Evolutionary conservation across 2,329 filamentous ascomycete genomes (phyloP).

Genomic region (Botrytis medusae): DNA sequence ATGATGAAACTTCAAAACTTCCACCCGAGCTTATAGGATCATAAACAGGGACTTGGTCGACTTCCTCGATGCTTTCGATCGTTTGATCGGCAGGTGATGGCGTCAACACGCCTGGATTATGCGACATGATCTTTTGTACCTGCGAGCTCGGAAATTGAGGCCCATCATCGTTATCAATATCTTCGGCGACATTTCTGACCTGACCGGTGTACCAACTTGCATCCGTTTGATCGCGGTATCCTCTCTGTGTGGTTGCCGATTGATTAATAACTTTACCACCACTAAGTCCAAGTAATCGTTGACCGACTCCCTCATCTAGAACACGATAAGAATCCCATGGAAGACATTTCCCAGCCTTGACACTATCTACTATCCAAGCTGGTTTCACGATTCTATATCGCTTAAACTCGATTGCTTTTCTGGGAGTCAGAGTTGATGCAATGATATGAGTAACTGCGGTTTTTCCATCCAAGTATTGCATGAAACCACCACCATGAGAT

Average conservation of each 20-base stretch:
- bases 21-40: slow-evolving; percentile 29
- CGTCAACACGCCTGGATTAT: slow-evolving; percentile 23
- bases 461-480: slow-evolving; percentile 94
- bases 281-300: slow-evolving; percentile 69
- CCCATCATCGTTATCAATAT: slow-evolving; percentile 47
- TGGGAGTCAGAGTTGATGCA: slow-evolving; percentile 83
- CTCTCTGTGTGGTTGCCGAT: slow-evolving; percentile 55
- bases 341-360: slow-evolving; percentile 75
- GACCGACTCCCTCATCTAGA: slow-evolving; percentile 77
- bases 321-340: slow-evolving; percentile 86
- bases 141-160: slow-evolving; percentile 36
- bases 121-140: slow-evolving; percentile 19
- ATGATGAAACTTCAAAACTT: slow-evolving; percentile 39
- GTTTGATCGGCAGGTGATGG: slow-evolving; percentile 15
- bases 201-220: slow-evolving; percentile 81
- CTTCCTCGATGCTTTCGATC: slow-evolving; percentile 19
- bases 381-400: slow-evolving; percentile 92
- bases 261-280: slow-evolving; percentile 67
- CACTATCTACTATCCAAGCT: slow-evolving; percentile 89
- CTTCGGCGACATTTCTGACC: slow-evolving; percentile 49
- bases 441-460: slow-evolving; percentile 96
- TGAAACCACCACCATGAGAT: slow-evolving; percentile 87
- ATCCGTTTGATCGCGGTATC: slow-evolving; percentile 80
- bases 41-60: slow-evolving; percentile 4
- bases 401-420: slow-evolving; percentile 86